A percentile compares a stretch with the other conserved stretches of the same genome.
Evolutionary conservation across 805 yeast genomes (phyloP).

Genomic region (Nakazawaea pomicola): DNA sequence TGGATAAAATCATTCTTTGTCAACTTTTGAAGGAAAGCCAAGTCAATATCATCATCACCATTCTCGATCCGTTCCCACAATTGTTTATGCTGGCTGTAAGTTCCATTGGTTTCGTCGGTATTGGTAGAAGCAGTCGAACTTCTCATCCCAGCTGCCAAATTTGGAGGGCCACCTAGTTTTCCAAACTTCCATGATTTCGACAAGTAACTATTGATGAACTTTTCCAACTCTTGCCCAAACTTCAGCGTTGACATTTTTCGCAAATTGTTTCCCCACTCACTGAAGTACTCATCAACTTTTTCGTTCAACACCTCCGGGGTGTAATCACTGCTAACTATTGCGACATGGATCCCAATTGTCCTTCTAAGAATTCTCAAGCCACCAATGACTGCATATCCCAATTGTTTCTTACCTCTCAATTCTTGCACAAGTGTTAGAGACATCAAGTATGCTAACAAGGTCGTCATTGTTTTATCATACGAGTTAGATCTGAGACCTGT

Average conservation of each 20-base stretch:
- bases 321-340: slow-evolving; percentile 47
- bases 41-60: slow-evolving; percentile 32
- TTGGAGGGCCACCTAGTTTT: slow-evolving; percentile 18
- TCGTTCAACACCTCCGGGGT: slow-evolving; percentile 34
- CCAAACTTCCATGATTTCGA: slow-evolving; percentile 16
- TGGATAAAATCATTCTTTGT: slow-evolving; percentile 26
- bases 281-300: slow-evolving; percentile 44
- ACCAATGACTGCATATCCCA: slow-evolving; percentile 60
- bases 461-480: slow-evolving; percentile 34
- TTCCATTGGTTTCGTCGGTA: slow-evolving; percentile 15
- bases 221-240: slow-evolving; percentile 31
- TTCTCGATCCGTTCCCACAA: slow-evolving; percentile 42
- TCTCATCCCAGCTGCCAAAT: slow-evolving; percentile 20
- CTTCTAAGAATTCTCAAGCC: slow-evolving; percentile 48
- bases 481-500: slow-evolving; percentile 42
- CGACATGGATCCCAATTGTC: slow-evolving; percentile 54
- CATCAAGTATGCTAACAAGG: slow-evolving; percentile 42
- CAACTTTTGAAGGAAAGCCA: slow-evolving; percentile 24
- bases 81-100: slow-evolving; percentile 32
- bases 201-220: slow-evolving; percentile 28
- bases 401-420: slow-evolving; percentile 48
- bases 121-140: slow-evolving; percentile 17
- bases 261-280: slow-evolving; percentile 33
- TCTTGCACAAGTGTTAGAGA: slow-evolving; percentile 38
- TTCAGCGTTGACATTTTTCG: slow-evolving; percentile 25